A percentile compares a stretch with the other conserved stretches of the same genome.
These are phyloP conservation scores for Thuidium tamariscinum DNA, from an alignment of 225 moss, liverwort and hornwort species.

Conservation along the genomic window DNA sequence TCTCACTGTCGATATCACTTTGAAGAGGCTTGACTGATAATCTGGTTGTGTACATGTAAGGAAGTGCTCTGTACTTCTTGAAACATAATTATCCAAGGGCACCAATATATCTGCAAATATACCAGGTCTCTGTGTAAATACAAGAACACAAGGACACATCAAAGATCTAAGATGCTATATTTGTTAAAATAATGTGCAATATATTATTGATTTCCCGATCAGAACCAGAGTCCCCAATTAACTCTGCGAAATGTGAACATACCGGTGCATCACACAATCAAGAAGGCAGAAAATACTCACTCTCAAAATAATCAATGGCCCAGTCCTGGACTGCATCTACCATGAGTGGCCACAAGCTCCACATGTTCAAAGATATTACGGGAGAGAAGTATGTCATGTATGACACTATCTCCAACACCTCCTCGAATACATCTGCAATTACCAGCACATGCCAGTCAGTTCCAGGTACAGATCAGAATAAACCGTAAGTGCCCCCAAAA, in stretches of 20 bases:
- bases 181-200: neutral
- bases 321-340: constrained; percentile 94
- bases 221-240: neutral
- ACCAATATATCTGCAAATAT: constrained; percentile 78
- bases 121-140: neutral
- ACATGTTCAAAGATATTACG: constrained; percentile 87
- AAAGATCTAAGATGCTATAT: neutral
- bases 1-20: constrained; percentile 84
- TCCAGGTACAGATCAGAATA: neutral
- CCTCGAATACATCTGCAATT: constrained; percentile 91
- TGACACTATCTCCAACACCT: constrained; percentile 97
- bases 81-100: constrained; percentile 94
- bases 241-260: neutral
- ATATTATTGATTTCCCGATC: neutral
- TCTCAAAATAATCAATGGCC: constrained; percentile 99
- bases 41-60: constrained; percentile 82
- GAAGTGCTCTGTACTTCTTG: constrained; percentile 97
- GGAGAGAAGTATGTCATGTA: constrained; percentile 99
- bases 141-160: neutral
- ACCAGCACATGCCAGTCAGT: neutral
- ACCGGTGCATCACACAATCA: neutral
- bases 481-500: neutral
- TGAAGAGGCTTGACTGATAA: constrained; percentile 89
- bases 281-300: constrained; percentile 19
- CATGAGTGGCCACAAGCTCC: constrained; percentile 99